Base-by-base conservation (phyloP, 768 basidiomycete species). In the Amanita pseudoporphyria region DNA sequence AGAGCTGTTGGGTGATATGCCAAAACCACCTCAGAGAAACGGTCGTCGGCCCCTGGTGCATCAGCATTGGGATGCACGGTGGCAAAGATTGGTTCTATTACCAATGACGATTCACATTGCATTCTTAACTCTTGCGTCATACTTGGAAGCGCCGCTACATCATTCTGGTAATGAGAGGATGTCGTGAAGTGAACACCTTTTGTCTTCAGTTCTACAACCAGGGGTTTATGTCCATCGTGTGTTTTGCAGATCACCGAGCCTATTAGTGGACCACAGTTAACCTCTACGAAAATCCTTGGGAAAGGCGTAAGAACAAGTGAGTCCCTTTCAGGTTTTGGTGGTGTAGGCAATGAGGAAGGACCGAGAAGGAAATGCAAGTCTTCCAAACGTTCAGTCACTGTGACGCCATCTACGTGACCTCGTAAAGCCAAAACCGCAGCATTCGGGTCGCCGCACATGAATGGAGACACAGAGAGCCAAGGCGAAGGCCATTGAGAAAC, bases 401-500 rank as follows among this genome's bases (percentile, higher is more conserved):
- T 67, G 3, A 84, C 51, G 14, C 65, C 65, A 10, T 70, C 70
- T 10, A 81, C 50, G 22, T 62, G 68, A 36, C 71, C 53, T 32
- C 69, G 71, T 18, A 80, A 57, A 22, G 74, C 73, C 16, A 85
- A 41, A 10, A 81, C 67, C 9, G 84, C 71, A 9, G 73, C 68
- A 58, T 81, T 81, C 7, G 79, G 74, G 57, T 83, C 82, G 19
- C 76, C 78, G 10, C 64, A 53, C 38, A 82, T 60, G 56, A 81
- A 78, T 0, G 72, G 65, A 18, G 73, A 67, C 2, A 71, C 62
- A 28, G 63, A 63, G 26, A 82, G 62, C 68, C 75, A 75, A n/a
- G 74, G 75, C 36, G 72, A 61, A 7, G 82, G 79, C 83, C 82
- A 87, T 60, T 81, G 78, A 2, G 73, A 73, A 18, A 71, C 62